Evolutionary conservation across 2,329 filamentous ascomycete genomes (phyloP).

Genomic region (Rhynchosporium secalis): DNA sequence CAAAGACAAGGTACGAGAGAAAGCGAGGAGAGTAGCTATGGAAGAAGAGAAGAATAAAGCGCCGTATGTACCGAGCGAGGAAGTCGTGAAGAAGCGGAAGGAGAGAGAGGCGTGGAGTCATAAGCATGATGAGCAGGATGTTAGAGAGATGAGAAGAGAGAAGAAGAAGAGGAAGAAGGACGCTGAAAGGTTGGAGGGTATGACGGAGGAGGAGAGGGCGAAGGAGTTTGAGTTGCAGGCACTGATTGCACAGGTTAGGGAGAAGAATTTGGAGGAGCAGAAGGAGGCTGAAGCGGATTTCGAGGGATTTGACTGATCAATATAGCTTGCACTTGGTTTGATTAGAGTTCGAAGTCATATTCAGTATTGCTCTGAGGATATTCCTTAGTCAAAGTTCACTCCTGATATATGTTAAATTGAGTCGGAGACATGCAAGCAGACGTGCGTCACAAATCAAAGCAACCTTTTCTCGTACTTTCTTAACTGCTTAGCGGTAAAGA

Average conservation of each 20-base stretch:
- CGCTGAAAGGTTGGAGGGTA: constrained; percentile 58
- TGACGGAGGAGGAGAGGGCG: constrained; percentile 70
- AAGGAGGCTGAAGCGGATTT: constrained; percentile 39
- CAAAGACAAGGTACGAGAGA: constrained; percentile 70
- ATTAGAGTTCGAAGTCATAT: too few species aligned
- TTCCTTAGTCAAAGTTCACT: too few species aligned
- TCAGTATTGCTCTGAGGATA: too few species aligned
- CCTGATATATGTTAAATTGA: too few species aligned
- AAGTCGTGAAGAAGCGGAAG: constrained; percentile 56
- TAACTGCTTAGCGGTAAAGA: too few species aligned
- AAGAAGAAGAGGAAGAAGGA: constrained; percentile 65
- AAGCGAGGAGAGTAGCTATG: constrained; percentile 59
- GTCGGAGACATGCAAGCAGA: too few species aligned
- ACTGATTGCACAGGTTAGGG: constrained; percentile 64
- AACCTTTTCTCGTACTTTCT: too few species aligned
- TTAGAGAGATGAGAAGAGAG: constrained; percentile 61
- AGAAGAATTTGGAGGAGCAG: constrained; percentile 44
- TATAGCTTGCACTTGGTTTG: too few species aligned
- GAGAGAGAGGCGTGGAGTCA: constrained; percentile 72
- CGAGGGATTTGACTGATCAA: constrained; percentile 37
- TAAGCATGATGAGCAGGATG: constrained; percentile 65
- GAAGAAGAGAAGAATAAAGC: constrained; percentile 48
- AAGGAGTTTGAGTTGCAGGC: constrained; percentile 63
- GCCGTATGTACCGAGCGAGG: constrained; percentile 43
- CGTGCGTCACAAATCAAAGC: too few species aligned